Conservation (phyloP, 2,329 filamentous ascomycete genomes). For the Fusarium albosuccineum region DNA sequence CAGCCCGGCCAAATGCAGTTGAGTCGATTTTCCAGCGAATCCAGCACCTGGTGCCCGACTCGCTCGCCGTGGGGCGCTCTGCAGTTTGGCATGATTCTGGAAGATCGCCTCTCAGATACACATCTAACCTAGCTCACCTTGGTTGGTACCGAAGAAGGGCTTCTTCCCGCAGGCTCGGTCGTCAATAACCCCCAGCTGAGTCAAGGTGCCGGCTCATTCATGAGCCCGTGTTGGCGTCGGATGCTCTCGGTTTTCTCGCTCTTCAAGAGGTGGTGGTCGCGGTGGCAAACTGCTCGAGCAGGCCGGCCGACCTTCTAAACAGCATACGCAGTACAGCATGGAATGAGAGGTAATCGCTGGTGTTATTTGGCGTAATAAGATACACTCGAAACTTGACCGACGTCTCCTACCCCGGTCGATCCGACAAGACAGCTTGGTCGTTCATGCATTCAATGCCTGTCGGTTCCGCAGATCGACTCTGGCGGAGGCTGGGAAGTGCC, state of each 20-base stretch:
- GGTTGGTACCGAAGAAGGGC: conserved; percentile 28
- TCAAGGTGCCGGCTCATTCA: conserved; percentile 20
- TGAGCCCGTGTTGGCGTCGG: conserved; percentile 14
- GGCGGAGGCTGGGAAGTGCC: conserved; percentile 23
- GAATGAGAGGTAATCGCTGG: conserved; percentile 6
- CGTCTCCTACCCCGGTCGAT: conserved; percentile 29
- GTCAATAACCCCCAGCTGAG: conserved; percentile 22
- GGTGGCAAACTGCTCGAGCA: conserved; percentile 13
- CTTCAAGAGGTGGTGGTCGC: conserved; percentile 13
- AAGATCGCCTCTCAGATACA: conserved; percentile 46
- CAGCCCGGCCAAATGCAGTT: conserved; percentile 42
- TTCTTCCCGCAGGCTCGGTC: conserved; percentile 28
- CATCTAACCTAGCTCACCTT: conserved; percentile 34
- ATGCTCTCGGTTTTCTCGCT: conserved; percentile 1
- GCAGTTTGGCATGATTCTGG: conserved; percentile 49
- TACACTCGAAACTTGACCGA: conserved; percentile 19
- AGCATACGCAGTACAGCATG: not conserved
- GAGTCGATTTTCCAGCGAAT: conserved; percentile 34
- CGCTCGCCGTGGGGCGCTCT: conserved; percentile 36
- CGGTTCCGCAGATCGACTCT: conserved; percentile 35
- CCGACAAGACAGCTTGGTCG: conserved; percentile 28
- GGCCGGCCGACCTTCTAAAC: not conserved
- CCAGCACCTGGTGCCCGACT: conserved; percentile 21
- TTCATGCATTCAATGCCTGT: conserved; percentile 44
- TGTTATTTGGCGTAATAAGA: conserved; percentile 14